phyloP scores from a whole-genome alignment of 2,329 filamentous ascomycete species.

The Aspergillus costaricaensis region DNA sequence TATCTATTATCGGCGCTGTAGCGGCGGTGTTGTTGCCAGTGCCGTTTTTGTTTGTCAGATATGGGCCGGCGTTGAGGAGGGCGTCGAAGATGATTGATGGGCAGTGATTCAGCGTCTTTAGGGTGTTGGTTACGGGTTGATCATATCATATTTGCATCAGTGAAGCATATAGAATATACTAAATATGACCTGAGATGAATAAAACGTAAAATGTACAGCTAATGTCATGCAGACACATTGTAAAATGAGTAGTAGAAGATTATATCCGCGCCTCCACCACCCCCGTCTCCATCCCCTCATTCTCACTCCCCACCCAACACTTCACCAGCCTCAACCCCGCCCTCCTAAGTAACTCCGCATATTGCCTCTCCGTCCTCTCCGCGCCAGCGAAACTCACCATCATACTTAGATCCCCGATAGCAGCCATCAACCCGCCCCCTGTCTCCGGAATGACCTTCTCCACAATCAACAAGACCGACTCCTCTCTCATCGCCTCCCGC shows the following conservation, averaged over 20 bases:
- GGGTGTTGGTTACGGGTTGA: too few relatives aligned
- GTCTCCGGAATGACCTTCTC: conserved; percentile 17
- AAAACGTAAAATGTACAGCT: too few relatives aligned
- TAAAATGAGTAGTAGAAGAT: too few relatives aligned
- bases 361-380: conserved; percentile 17
- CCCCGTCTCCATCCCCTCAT: neutral
- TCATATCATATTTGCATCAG: too few relatives aligned
- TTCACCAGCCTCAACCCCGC: neutral
- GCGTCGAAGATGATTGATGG: neutral
- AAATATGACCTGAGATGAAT: too few relatives aligned
- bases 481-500: conserved; percentile 18
- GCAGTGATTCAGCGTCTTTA: too few relatives aligned
- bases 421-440: neutral
- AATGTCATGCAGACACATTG: too few relatives aligned
- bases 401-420: conserved; percentile 18
- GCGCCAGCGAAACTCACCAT: conserved; percentile 18
- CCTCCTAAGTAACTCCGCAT: neutral
- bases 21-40: neutral
- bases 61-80: neutral
- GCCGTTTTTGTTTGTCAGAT: neutral
- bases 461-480: conserved; percentile 19
- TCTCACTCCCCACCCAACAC: neutral
- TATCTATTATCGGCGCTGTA: neutral
- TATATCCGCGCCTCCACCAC: conserved; percentile 1
- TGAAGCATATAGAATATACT: too few relatives aligned